Percentiles rank a stretch among this genome's conserved stretches.
These are phyloP conservation scores for Phytophthora constricta DNA, from an alignment of 352 stramenopile species.

Conservation along the genomic window DNA sequence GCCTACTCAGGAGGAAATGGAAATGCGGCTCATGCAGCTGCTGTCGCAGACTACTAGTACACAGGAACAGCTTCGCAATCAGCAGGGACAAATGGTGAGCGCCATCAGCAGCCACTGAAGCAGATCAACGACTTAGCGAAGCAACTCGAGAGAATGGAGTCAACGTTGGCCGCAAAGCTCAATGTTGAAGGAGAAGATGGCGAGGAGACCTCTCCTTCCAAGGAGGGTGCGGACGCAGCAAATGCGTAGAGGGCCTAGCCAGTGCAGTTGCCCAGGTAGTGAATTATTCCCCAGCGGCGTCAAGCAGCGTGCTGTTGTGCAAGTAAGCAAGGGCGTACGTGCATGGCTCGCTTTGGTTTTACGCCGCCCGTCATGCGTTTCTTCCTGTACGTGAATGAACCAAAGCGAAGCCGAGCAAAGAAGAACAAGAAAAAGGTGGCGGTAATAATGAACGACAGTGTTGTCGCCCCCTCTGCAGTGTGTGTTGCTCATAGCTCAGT, in stretches of 20 bases:
- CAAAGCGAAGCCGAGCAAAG: slow-evolving; percentile 17
- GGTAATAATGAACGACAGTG: slow-evolving; percentile 32
- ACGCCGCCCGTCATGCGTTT: slow-evolving; percentile 29
- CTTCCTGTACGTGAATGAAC: slow-evolving; percentile 29
- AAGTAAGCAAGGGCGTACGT: slow-evolving; percentile 33
- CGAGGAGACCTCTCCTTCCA: slow-evolving; percentile 25
- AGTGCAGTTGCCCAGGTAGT: slow-evolving; percentile 36
- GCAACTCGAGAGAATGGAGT: slow-evolving; percentile 87
- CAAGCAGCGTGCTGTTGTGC: slow-evolving; percentile 29
- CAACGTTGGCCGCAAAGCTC: slow-evolving; percentile 72
- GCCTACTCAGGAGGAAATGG: slow-evolving; percentile 70
- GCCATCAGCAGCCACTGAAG: slow-evolving; percentile 80
- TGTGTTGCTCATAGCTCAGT: too few species aligned
- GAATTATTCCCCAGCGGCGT: slow-evolving; percentile 32
- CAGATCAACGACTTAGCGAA: slow-evolving; percentile 86
- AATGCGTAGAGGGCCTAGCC: slow-evolving; percentile 35
- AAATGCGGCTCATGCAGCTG: slow-evolving; percentile 78
- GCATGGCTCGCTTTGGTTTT: slow-evolving; percentile 23
- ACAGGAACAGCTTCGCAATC: slow-evolving; percentile 85
- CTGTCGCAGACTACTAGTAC: slow-evolving; percentile 86
- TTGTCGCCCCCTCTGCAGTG: too few species aligned
- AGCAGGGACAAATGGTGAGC: slow-evolving; percentile 86
- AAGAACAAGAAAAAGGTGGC: slow-evolving; percentile 8
- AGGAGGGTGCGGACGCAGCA: slow-evolving; percentile 35
- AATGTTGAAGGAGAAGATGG: slow-evolving; percentile 38